These are phyloP conservation scores for Xerocomellus amylosporus DNA, from an alignment of 768 basidiomycete species.

Conservation along the genomic window DNA sequence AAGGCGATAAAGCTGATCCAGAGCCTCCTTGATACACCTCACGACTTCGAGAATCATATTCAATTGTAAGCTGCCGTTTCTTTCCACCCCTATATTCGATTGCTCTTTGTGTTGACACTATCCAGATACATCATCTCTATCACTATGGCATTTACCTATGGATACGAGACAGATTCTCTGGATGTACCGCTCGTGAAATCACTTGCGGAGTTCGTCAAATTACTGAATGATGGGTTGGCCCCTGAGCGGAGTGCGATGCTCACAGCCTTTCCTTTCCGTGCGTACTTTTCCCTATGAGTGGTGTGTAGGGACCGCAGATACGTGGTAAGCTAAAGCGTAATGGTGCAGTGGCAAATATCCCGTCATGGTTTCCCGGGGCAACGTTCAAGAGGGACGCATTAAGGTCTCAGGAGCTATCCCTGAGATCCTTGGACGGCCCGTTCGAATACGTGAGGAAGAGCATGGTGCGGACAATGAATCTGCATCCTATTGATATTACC, in stretches of 20 bases:
- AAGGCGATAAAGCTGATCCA: slow-evolving; percentile 20
- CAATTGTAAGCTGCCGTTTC: slow-evolving; percentile 13
- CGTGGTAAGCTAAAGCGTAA: slow-evolving; percentile 1
- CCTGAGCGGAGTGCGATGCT: slow-evolving; percentile 29
- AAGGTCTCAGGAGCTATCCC: slow-evolving; percentile 26
- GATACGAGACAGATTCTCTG: slow-evolving; percentile 27
- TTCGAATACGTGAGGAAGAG: slow-evolving; percentile 29
- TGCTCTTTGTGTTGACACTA: neutral
- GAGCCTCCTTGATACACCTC: slow-evolving; percentile 22
- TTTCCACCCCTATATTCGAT: neutral
- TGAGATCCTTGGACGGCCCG: slow-evolving; percentile 22
- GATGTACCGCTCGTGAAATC: slow-evolving; percentile 28
- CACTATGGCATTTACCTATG: slow-evolving; percentile 32
- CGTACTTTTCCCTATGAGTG: slow-evolving; percentile 2
- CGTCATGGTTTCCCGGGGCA: slow-evolving; percentile 31
- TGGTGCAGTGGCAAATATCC: slow-evolving; percentile 25
- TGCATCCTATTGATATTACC: neutral
- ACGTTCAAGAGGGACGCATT: slow-evolving; percentile 28
- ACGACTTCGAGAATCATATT: slow-evolving; percentile 26
- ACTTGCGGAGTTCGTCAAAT: slow-evolving; percentile 20
- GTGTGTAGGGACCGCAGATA: neutral
- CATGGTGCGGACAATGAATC: slow-evolving; percentile 19
- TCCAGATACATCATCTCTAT: slow-evolving; percentile 31
- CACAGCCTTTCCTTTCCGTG: slow-evolving; percentile 30
- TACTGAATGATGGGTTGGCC: slow-evolving; percentile 23